A percentile compares a stretch with the other conserved stretches of the same genome.
Conservation (phyloP, 2,329 filamentous ascomycete genomes). For the Malbranchea zuffiana region DNA sequence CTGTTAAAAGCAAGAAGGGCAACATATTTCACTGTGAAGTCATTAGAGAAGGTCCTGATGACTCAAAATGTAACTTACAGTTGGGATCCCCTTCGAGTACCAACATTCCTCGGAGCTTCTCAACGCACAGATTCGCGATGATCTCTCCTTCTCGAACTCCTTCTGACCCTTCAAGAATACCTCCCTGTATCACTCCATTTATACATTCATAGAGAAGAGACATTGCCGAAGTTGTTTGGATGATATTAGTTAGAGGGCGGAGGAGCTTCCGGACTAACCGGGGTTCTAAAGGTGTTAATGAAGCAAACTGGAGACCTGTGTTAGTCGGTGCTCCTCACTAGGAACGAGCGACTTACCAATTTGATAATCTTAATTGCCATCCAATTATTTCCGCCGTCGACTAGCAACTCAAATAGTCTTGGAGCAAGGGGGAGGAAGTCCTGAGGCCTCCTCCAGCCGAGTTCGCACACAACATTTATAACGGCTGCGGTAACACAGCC, state of each 20-base stretch:
- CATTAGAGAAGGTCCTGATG: constrained; percentile 10
- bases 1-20: constrained; percentile 90
- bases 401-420: constrained; percentile 79
- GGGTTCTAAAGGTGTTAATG: constrained; percentile 82
- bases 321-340: not conserved
- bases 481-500: constrained; percentile 90
- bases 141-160: constrained; percentile 76
- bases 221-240: constrained; percentile 92
- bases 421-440: constrained; percentile 91
- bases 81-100: constrained; percentile 90
- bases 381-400: constrained; percentile 94
- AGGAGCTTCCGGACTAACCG: constrained; percentile 82
- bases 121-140: constrained; percentile 83
- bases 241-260: constrained; percentile 82
- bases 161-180: constrained; percentile 74
- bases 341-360: constrained; percentile 48
- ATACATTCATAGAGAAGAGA: constrained; percentile 98
- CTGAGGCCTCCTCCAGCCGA: constrained; percentile 85
- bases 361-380: constrained; percentile 99
- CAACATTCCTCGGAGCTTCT: constrained; percentile 87
- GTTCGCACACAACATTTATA: constrained; percentile 90
- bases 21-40: constrained; percentile 76
- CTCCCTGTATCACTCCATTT: constrained; percentile 94
- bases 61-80: constrained; percentile 44
- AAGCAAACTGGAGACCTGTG: constrained; percentile 62